Percentiles rank a stretch among this genome's conserved stretches.
phyloP scores from a whole-genome alignment of 805 yeast species.

The Babjeviella inositovora region DNA sequence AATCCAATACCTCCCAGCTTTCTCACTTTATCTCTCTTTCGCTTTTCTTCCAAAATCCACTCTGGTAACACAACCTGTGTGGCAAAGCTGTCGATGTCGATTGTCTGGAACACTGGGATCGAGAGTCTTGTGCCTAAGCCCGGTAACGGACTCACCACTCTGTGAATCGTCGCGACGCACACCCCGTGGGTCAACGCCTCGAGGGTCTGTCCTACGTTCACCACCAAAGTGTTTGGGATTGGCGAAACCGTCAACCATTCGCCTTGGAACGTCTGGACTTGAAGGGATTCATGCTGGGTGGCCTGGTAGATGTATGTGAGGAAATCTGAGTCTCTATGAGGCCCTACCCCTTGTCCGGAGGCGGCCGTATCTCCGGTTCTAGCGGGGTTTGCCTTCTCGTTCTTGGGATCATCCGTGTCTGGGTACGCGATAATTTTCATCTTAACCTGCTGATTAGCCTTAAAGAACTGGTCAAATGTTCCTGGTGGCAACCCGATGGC shows the following conservation, averaged over 20 bases:
- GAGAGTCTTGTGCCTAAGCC: slow-evolving; percentile 22
- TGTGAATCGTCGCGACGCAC: slow-evolving; percentile 43
- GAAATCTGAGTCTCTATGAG: slow-evolving; percentile 53
- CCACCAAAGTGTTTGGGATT: slow-evolving; percentile 28
- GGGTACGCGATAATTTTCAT: slow-evolving; percentile 47
- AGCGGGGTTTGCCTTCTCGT: slow-evolving; percentile 8
- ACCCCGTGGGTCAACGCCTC: slow-evolving; percentile 44
- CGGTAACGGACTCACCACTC: slow-evolving; percentile 16
- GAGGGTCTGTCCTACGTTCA: slow-evolving; percentile 44
- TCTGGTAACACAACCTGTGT: slow-evolving; percentile 12
- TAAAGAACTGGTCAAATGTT: slow-evolving; percentile 30
- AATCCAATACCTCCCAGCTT: slow-evolving; percentile 19
- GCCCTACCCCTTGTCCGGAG: slow-evolving; percentile 37
- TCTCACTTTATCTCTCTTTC: slow-evolving; percentile 17
- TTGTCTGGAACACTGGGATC: slow-evolving; percentile 30
- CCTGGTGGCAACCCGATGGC: slow-evolving; percentile 29
- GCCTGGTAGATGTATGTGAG: slow-evolving; percentile 47
- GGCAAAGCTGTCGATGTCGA: slow-evolving; percentile 18
- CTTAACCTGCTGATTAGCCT: slow-evolving; percentile 31
- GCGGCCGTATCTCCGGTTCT: slow-evolving; percentile 9
- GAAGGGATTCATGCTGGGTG: slow-evolving; percentile 31
- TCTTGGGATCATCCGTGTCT: slow-evolving; percentile 13
- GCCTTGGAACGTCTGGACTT: slow-evolving; percentile 38
- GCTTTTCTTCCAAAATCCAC: slow-evolving; percentile 11
- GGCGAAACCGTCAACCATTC: slow-evolving; percentile 41